These are phyloP conservation scores for Backusella macrospora DNA, from an alignment of 192 early-diverging fungal species.

Conservation along the genomic window DNA sequence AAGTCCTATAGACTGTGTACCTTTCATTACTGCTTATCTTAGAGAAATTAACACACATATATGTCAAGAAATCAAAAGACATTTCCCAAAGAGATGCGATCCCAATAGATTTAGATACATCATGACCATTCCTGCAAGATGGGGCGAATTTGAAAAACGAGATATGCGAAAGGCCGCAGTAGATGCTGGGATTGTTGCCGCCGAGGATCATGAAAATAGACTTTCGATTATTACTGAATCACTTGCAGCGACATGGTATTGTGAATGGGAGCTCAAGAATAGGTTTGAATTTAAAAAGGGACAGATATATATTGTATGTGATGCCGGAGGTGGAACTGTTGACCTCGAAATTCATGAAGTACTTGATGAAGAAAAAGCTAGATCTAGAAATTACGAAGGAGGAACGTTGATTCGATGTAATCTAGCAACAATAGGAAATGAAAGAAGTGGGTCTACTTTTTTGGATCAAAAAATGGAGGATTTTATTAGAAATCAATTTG, in stretches of 20 bases:
- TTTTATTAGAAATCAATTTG: constrained; percentile 42
- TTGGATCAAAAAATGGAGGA: constrained; percentile 43
- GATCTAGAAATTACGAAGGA: background rate
- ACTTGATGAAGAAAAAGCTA: background rate
- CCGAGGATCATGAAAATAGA: constrained; percentile 41
- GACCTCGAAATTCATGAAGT: constrained; percentile 34
- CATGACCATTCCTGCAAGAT: constrained; percentile 55
- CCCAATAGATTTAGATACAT: constrained; percentile 46
- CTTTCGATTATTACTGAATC: constrained; percentile 48
- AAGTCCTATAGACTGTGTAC: constrained; percentile 12
- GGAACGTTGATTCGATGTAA: constrained; percentile 36
- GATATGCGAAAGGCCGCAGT: constrained; percentile 46
- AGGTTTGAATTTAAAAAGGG: constrained; percentile 38
- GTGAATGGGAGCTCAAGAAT: constrained; percentile 42
- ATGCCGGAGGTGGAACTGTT: constrained; percentile 51
- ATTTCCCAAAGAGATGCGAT: constrained; percentile 36
- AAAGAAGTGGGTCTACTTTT: constrained; percentile 45
- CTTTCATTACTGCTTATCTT: constrained; percentile 45
- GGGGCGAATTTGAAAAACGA: constrained; percentile 40
- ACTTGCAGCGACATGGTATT: constrained; percentile 46
- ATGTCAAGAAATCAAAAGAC: constrained; percentile 38
- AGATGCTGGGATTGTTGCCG: constrained; percentile 41
- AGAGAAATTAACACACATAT: constrained; percentile 42
- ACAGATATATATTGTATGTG: constrained; percentile 49
- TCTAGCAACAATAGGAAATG: constrained; percentile 44